Percentiles rank a stretch among this genome's conserved stretches.
These are phyloP conservation scores for Brettanomyces nanus DNA, from an alignment of 805 yeast genomes.

Conservation along the genomic window DNA sequence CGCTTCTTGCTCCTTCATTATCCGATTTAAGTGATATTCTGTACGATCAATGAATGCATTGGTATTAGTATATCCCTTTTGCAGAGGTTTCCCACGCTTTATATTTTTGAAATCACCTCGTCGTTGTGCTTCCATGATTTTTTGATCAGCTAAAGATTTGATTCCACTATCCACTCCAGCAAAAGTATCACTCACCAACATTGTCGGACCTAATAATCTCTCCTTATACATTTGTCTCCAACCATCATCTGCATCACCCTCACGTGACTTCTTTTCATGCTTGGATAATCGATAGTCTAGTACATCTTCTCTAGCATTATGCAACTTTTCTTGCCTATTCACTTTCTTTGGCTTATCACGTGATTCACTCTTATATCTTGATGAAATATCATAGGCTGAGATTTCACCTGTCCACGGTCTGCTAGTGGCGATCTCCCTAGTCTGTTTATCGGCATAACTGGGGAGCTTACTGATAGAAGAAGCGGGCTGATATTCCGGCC, in stretches of 20 bases:
- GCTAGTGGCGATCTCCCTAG: slow-evolving; percentile 40
- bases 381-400: slow-evolving; percentile 33
- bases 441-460: slow-evolving; percentile 32
- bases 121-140: slow-evolving; percentile 64
- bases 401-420: slow-evolving; percentile 58
- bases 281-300: slow-evolving; percentile 54
- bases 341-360: slow-evolving; percentile 20
- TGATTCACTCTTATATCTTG: slow-evolving; percentile 50
- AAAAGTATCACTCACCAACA: slow-evolving; percentile 35
- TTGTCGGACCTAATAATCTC: slow-evolving; percentile 49
- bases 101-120: slow-evolving; percentile 62
- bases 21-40: slow-evolving; percentile 73
- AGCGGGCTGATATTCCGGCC: slow-evolving; percentile 34
- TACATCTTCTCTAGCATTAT: slow-evolving; percentile 55
- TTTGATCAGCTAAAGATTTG: slow-evolving; percentile 62
- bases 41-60: slow-evolving; percentile 57
- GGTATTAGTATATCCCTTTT: slow-evolving; percentile 28
- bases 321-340: slow-evolving; percentile 32
- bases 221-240: slow-evolving; percentile 59
- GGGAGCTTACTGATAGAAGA: slow-evolving; percentile 38
- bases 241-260: slow-evolving; percentile 31
- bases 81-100: slow-evolving; percentile 57
- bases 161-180: slow-evolving; percentile 42
- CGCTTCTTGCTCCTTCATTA: slow-evolving; percentile 66
- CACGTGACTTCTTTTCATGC: slow-evolving; percentile 13